Evolutionary conservation across 2,329 filamentous ascomycete genomes (phyloP).

Genomic region (Chlorencoelia australis): DNA sequence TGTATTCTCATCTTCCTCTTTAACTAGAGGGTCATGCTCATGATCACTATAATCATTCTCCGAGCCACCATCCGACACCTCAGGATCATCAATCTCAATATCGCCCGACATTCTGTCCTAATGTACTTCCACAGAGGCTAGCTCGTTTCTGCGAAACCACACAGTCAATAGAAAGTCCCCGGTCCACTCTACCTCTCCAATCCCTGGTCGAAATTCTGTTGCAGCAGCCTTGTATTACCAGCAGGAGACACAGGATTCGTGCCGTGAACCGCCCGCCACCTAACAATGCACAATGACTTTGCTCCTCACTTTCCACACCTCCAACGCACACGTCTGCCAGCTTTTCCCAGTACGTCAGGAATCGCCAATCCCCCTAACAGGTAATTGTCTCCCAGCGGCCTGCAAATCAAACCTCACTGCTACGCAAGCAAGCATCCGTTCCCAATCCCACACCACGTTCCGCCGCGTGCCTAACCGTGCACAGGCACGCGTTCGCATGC

Average conservation of each 20-base stretch:
- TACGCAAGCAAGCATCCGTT: conserved; percentile 20
- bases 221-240: conserved; percentile 22
- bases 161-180: conserved; percentile 20
- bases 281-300: conserved; percentile 22
- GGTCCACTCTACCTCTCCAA: conserved; percentile 18
- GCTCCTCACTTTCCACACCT: conserved; percentile 12
- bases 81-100: conserved; percentile 27
- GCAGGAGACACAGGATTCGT: conserved; percentile 17
- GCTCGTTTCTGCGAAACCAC: conserved; percentile 24
- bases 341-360: conserved; percentile 9
- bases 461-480: conserved; percentile 24
- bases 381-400: conserved; percentile 4
- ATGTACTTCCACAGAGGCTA: conserved; percentile 15
- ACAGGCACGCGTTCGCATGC: conserved; percentile 26
- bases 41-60: conserved; percentile 28
- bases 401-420: conserved; percentile 6
- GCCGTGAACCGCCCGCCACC: conserved; percentile 19
- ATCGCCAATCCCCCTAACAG: conserved; percentile 12
- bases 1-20: conserved; percentile 25
- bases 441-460: conserved; percentile 23
- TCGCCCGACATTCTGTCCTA: conserved; percentile 28
- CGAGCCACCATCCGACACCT: conserved; percentile 27
- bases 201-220: conserved; percentile 17
- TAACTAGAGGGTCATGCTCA: conserved; percentile 24
- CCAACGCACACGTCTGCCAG: conserved; percentile 15